Evolutionary conservation across 2,329 filamentous ascomycete genomes (phyloP).

Genomic region (Knufia petricola): DNA sequence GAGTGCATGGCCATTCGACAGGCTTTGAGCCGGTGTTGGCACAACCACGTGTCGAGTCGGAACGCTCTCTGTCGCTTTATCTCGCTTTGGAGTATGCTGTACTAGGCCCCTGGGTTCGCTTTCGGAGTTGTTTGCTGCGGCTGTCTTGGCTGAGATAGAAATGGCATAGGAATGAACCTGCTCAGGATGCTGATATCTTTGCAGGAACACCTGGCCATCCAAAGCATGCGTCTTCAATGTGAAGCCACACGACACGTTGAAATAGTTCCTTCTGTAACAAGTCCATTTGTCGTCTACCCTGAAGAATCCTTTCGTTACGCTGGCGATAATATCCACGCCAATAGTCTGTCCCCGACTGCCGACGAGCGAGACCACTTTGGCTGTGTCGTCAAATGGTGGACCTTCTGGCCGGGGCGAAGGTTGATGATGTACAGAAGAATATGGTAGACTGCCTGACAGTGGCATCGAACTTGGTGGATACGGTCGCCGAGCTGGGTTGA

Average conservation of each 20-base stretch:
- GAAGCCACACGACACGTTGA: slow-evolving; percentile 74
- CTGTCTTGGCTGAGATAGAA: slow-evolving; percentile 58
- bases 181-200: slow-evolving; percentile 37
- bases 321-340: slow-evolving; percentile 64
- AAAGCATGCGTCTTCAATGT: slow-evolving; percentile 53
- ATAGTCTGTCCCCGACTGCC: slow-evolving; percentile 38
- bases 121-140: slow-evolving; percentile 57
- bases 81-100: slow-evolving; percentile 83
- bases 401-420: slow-evolving; percentile 26
- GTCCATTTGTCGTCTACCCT: slow-evolving; percentile 75
- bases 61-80: slow-evolving; percentile 72
- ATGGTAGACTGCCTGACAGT: neutral
- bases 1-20: slow-evolving; percentile 21
- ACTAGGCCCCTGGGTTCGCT: slow-evolving; percentile 74
- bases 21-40: slow-evolving; percentile 52
- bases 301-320: slow-evolving; percentile 86
- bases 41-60: slow-evolving; percentile 53
- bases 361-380: slow-evolving; percentile 28
- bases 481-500: neutral
- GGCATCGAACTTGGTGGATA: neutral
- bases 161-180: slow-evolving; percentile 69
- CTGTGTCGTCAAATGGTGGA: slow-evolving; percentile 36
- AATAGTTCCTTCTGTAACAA: slow-evolving; percentile 86
- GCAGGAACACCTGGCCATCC: slow-evolving; percentile 49
- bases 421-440: neutral